Evolutionary conservation across 306 rosid genomes (phyloP).

Genomic region (Oxytropis ochrocephala): DNA sequence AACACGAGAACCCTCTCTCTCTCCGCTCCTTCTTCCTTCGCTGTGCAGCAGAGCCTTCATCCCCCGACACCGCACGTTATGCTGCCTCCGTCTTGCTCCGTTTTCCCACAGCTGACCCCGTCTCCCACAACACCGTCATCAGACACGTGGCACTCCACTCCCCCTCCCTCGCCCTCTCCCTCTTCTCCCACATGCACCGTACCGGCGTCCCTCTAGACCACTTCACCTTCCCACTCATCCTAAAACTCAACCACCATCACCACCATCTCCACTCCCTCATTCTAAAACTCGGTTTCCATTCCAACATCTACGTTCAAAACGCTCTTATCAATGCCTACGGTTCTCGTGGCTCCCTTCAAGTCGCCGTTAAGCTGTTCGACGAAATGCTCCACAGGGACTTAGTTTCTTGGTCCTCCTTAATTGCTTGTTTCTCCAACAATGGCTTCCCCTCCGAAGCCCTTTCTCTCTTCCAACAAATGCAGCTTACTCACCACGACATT

Average conservation of each 20-base stretch:
- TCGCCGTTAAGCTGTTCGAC: slow-evolving; percentile 40
- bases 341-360: slow-evolving; percentile 14
- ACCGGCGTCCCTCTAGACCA: slow-evolving; percentile 31
- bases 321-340: slow-evolving; percentile 40
- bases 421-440: slow-evolving; percentile 32
- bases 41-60: slow-evolving; percentile 28
- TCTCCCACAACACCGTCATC: slow-evolving; percentile 41
- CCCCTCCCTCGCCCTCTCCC: slow-evolving; percentile 30
- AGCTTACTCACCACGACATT: slow-evolving; percentile 27
- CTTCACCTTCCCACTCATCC: slow-evolving; percentile 62
- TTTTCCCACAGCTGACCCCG: slow-evolving; percentile 29
- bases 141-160: slow-evolving; percentile 30
- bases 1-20: slow-evolving; percentile 26
- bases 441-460: slow-evolving; percentile 36
- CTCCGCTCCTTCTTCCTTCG: slow-evolving; percentile 36
- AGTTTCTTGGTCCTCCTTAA: slow-evolving; percentile 58
- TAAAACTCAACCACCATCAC: slow-evolving; percentile 27
- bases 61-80: slow-evolving; percentile 29
- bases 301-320: slow-evolving; percentile 40
- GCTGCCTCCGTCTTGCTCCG: slow-evolving; percentile 38
- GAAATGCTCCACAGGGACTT: slow-evolving; percentile 40
- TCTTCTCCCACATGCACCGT: slow-evolving; percentile 45
- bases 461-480: slow-evolving; percentile 43
- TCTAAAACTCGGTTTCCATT: slow-evolving; percentile 39
- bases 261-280: slow-evolving; percentile 32